These are phyloP conservation scores for Ceratocystis huliohia DNA, from an alignment of 2,329 filamentous ascomycete genomes.

Conservation along the genomic window DNA sequence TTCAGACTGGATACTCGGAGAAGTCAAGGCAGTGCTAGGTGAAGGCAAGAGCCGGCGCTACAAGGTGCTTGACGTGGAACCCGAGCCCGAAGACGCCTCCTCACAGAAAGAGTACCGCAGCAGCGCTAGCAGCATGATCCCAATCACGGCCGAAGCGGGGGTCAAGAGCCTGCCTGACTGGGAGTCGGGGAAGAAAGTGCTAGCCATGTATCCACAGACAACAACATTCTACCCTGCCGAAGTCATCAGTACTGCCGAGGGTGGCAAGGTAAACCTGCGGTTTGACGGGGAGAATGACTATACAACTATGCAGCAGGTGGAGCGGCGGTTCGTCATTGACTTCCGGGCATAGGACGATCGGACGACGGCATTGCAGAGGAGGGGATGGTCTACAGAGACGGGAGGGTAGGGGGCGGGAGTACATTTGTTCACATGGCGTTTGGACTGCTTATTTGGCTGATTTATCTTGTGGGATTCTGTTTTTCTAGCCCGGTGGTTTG, in stretches of 20 bases:
- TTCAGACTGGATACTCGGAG: constrained; percentile 60
- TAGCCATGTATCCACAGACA: constrained; percentile 70
- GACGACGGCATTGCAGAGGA: not conserved
- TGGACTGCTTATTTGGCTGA: not conserved
- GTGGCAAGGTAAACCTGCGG: constrained; percentile 49
- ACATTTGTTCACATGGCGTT: constrained; percentile 7
- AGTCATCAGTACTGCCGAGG: constrained; percentile 47
- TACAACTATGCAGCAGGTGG: constrained; percentile 62
- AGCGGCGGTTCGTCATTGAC: constrained; percentile 64
- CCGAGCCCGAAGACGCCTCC: constrained; percentile 55
- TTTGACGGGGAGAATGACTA: constrained; percentile 70
- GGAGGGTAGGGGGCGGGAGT: constrained; percentile 3
- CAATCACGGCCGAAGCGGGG: constrained; percentile 48
- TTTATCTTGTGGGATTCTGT: not conserved
- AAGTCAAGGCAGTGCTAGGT: constrained; percentile 61
- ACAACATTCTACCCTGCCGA: constrained; percentile 79
- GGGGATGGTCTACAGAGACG: constrained; percentile 1
- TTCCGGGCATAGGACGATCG: constrained; percentile 35
- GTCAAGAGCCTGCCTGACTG: constrained; percentile 44
- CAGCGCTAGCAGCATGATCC: constrained; percentile 62
- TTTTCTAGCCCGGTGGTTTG: not conserved
- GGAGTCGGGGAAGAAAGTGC: constrained; percentile 56
- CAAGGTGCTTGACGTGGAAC: constrained; percentile 67
- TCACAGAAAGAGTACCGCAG: constrained; percentile 57
- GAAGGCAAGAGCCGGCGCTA: constrained; percentile 68